Base-by-base conservation (phyloP, 2,329 filamentous ascomycete genomes). In the Exserohilum rostratum region DNA sequence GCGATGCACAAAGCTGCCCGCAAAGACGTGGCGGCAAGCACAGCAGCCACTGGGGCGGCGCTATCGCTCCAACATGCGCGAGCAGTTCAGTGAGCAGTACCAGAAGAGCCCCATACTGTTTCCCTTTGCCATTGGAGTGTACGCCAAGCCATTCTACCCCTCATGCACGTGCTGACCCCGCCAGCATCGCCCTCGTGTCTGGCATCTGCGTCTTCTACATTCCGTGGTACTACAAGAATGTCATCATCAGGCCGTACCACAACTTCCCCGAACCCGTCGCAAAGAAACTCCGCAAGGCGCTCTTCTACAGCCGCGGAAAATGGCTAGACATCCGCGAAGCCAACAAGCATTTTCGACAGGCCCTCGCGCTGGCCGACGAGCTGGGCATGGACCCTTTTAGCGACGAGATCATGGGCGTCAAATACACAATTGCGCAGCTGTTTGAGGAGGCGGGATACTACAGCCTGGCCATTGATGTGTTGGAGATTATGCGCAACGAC, bases 321-420 rank as follows among this genome's bases (percentile, higher is more conserved):
- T 82, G 85, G 34, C 83, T 89, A 4, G 88, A 96, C 55, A 86
- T 90, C 2, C 83, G 89, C 54, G 83, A 89, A 50, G 93, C 93
- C 0, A 80, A 96, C 55, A 89, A 91, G 64, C 91, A 91, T 74
- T 98, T 96, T 74, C 87, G 87, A 66, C 84, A 89, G 61, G 92
- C 93, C 3, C 80, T 98, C 53, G 81, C 87, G 58, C 82, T 89
- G 46, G 91, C 91, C 53, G 79, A 87, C 45, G 87, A 91, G 67
- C 70, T 89, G 46, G 86, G 87, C 0, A 85, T 99, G 79, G 91
- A 98, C 70, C 91, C 90, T 0, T 96, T 93, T 72, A 93, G 90
- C 3, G 90, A 97, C 65, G 93, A 97, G 72, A 88, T 97, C 30
- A 82, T 97, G 64, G 95, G 95, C 7, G 87, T 98, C 47, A 91